Percentiles rank a stretch among this genome's conserved stretches.
phyloP scores from a whole-genome alignment of 2,329 filamentous ascomycete species.

The Venturia pyrina region DNA sequence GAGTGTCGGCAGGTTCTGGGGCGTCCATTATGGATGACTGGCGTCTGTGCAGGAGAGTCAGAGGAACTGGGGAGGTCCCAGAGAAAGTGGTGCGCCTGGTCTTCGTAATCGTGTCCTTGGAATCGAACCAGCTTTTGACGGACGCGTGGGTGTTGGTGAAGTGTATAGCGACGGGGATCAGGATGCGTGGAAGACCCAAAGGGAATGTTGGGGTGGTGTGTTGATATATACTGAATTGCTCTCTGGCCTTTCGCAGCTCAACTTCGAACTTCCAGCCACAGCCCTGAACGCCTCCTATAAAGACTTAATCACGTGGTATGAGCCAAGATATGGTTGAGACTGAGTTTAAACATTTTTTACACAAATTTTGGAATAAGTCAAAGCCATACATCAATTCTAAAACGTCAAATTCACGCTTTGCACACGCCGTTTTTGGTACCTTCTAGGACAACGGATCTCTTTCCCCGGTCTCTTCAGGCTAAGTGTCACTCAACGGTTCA shows the following conservation, averaged over 20 bases:
- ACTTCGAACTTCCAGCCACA: neutral
- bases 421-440: neutral
- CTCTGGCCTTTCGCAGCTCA: neutral
- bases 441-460: neutral
- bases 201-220: neutral
- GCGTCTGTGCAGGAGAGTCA: neutral
- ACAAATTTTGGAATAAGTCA: neutral
- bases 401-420: neutral
- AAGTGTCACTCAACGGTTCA: neutral
- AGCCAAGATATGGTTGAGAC: neutral
- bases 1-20: constrained; percentile 71
- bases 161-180: neutral
- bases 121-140: neutral
- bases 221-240: neutral
- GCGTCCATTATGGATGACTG: constrained; percentile 58
- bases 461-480: neutral
- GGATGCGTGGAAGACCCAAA: neutral
- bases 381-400: neutral
- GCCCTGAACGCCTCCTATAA: neutral
- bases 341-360: neutral
- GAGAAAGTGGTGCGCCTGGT: constrained; percentile 2
- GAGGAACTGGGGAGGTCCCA: neutral
- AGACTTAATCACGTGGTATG: neutral
- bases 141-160: neutral
- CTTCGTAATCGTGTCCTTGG: constrained; percentile 6